Evolutionary conservation across 2,329 filamentous ascomycete species (phyloP), one percentile per base, ranked within the genome.

Genomic region (Daldinia sp.): DNA sequence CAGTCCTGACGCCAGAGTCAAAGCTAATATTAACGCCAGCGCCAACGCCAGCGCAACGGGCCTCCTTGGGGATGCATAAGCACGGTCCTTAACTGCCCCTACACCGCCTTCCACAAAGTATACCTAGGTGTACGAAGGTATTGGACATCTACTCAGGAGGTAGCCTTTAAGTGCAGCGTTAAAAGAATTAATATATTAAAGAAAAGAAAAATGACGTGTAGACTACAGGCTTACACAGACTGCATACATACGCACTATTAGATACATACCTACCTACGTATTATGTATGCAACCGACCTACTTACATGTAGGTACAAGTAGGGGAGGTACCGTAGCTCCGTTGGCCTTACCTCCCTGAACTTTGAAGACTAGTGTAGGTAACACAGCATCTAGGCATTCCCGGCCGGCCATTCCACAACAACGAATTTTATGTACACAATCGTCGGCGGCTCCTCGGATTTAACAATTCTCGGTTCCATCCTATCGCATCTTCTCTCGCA

Each of bases 41-140:
- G 19, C 39, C 37, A 41, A 6, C 52, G 30, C 48, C 59, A 59
- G 51, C 59, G 35, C 51, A 37, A 63, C 45, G 49, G 56, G 7
- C 45, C 56, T 61, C 61, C 57, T 66, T 58, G 32, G 45, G 39
- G 37, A 51, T 61, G 60, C 60, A 63, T 66, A 55, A 63, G 49
- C 53, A 50, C 43, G 34, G 32, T 54, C 48, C 29, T 48, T 51
- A 54, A 50, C 32, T 51, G 34, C 45, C 30, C 50, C 61, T 57
- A 55, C 64, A 67, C 64, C 64, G 64, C 64, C 47, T 51, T 58
- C 51, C 50, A 54, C 27, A 21, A 41, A 35, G 29, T 48, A 15
- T 13, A 34, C 25, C 21, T 41, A 35, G 50, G 30, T 41, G 32
- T 53, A 51, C 35, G 10, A 37, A n/a, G n/a, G n/a, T n/a, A 17